Evolutionary conservation across 2,329 filamentous ascomycete species (phyloP).

Genomic region (Cadophora sp.): DNA sequence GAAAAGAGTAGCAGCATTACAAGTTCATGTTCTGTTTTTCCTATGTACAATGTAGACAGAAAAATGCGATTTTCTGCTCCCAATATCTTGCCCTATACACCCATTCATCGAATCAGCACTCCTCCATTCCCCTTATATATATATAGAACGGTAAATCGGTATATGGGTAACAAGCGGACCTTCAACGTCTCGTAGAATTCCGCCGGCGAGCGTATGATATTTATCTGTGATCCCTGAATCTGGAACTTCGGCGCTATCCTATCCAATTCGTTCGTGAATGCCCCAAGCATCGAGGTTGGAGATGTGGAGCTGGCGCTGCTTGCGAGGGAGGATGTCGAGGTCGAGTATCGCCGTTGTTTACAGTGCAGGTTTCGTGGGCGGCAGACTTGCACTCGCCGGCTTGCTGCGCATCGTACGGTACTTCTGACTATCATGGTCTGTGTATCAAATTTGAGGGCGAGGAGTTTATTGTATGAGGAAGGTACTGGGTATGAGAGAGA

Average conservation of each 20-base stretch:
- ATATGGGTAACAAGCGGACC: slow-evolving; percentile 54
- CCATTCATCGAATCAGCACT: slow-evolving; percentile 39
- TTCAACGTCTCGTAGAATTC: slow-evolving; percentile 94
- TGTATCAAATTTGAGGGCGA: not conserved
- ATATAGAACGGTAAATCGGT: not conserved
- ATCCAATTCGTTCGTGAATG: slow-evolving; percentile 78
- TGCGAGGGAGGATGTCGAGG: slow-evolving; percentile 31
- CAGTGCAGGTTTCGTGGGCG: slow-evolving; percentile 33
- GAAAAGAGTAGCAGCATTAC: slow-evolving; percentile 50
- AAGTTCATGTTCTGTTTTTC: slow-evolving; percentile 89
- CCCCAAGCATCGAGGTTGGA: slow-evolving; percentile 60
- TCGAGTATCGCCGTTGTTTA: slow-evolving; percentile 43
- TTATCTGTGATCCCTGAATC: slow-evolving; percentile 79
- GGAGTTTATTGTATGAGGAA: not conserved
- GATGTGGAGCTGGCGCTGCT: slow-evolving; percentile 46
- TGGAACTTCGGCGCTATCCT: slow-evolving; percentile 90
- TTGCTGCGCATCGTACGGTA: slow-evolving; percentile 44
- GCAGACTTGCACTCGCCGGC: slow-evolving; percentile 39
- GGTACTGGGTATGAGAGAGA: no score
- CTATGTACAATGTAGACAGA: slow-evolving; percentile 95
- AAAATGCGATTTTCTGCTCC: slow-evolving; percentile 82
- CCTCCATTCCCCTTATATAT: not conserved
- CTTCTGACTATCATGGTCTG: slow-evolving; percentile 47
- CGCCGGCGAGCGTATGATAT: slow-evolving; percentile 78
- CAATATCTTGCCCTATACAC: slow-evolving; percentile 75